phyloP scores from a whole-genome alignment of 169 alveolate species.

The Cryptosporidium parvum region DNA sequence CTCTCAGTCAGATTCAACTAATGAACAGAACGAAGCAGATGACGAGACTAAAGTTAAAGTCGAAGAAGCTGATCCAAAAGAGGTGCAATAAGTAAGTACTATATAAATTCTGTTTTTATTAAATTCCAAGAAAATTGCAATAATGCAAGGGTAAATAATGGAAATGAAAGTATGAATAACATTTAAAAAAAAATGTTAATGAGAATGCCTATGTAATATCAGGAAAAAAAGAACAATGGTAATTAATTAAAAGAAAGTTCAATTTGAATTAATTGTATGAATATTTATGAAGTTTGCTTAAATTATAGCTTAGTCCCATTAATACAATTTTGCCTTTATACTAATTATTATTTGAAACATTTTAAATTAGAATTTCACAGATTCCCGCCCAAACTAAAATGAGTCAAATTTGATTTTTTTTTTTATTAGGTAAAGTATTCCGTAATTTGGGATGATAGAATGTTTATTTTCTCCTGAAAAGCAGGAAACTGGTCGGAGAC shows the following conservation, averaged over 20 bases:
- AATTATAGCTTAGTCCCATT: too few species aligned
- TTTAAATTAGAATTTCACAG: too few species aligned
- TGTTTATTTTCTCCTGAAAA: slow-evolving; percentile 8
- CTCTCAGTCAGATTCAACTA: background rate
- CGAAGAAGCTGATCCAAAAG: background rate
- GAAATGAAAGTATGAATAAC: too few species aligned
- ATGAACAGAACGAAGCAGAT: background rate
- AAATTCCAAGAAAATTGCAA: too few species aligned
- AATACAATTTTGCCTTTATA: too few species aligned
- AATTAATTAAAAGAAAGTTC: too few species aligned
- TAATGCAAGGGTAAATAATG: background rate
- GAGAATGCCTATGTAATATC: background rate
- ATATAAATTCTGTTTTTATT: too few species aligned
- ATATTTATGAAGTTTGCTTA: too few species aligned
- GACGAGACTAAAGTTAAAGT: background rate
- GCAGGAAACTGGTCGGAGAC: background rate
- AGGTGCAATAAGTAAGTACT: background rate
- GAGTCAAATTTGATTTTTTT: background rate
- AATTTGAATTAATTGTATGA: background rate
- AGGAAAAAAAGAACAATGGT: background rate
- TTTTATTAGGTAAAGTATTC: background rate
- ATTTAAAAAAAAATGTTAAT: too few species aligned
- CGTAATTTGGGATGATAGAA: slow-evolving; percentile 1
- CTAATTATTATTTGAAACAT: too few species aligned
- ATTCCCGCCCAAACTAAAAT: background rate